Percentiles rank a stretch among this genome's conserved stretches.
Conservation (phyloP, 2,329 filamentous ascomycete species). For the Exophiala sideris region DNA sequence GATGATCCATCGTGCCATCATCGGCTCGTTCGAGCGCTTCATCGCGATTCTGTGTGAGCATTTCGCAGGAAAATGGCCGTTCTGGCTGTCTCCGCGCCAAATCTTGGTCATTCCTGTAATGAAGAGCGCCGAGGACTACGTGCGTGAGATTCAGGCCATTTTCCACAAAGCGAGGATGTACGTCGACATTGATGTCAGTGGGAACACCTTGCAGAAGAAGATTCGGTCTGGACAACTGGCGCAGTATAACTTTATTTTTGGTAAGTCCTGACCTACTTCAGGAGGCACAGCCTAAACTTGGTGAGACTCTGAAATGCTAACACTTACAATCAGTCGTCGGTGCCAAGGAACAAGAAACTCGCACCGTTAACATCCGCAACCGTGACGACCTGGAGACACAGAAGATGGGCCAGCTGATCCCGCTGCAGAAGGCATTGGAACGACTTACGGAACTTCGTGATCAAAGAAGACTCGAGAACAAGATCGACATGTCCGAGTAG, state of each 20-base stretch:
- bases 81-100: conserved; percentile 52
- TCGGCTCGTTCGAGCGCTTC: conserved; percentile 52
- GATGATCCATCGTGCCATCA: conserved; percentile 51
- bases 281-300: not conserved
- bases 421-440: conserved; percentile 56
- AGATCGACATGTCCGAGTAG: conserved; percentile 26
- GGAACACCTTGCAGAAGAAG: conserved; percentile 52
- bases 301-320: not conserved
- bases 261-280: conserved; percentile 31
- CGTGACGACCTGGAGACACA: conserved; percentile 61
- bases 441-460: conserved; percentile 50
- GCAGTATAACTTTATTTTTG: conserved; percentile 53
- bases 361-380: conserved; percentile 63
- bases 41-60: conserved; percentile 51
- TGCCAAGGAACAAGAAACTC: conserved; percentile 57
- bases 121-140: conserved; percentile 49
- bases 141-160: conserved; percentile 45
- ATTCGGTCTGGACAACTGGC: conserved; percentile 48
- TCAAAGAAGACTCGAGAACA: conserved; percentile 43
- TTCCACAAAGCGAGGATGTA: conserved; percentile 45
- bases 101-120: conserved; percentile 51
- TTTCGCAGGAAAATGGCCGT: conserved; percentile 52
- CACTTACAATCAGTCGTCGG: conserved; percentile 52
- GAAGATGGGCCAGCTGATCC: conserved; percentile 59
- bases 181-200: conserved; percentile 47